Conservation (phyloP, 495 filamentous ascomycete species). For the Aspergillus sclerotiicarbonarius region DNA sequence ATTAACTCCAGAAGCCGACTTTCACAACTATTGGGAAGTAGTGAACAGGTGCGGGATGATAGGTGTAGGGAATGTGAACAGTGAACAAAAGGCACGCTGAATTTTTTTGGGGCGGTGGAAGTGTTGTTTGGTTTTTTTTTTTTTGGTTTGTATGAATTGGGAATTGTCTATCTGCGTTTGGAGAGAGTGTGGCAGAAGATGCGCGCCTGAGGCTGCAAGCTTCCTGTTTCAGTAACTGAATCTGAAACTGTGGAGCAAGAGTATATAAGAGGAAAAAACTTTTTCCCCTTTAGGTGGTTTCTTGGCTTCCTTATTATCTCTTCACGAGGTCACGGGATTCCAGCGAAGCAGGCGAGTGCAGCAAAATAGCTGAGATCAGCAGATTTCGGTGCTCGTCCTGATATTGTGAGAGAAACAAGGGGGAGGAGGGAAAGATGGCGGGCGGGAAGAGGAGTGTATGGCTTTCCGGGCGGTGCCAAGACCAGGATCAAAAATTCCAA, state of each 20-base stretch:
- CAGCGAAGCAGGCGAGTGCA: constrained; percentile 10
- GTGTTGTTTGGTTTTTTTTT: constrained; percentile 24
- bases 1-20: constrained; percentile 13
- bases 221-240: constrained; percentile 32
- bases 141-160: constrained; percentile 24
- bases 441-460: constrained; percentile 28
- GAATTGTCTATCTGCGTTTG: constrained; percentile 38
- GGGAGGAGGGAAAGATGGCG: constrained; percentile 26
- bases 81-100: constrained; percentile 21
- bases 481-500: constrained; percentile 42
- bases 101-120: constrained; percentile 14
- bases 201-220: constrained; percentile 25
- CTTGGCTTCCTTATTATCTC: constrained; percentile 18
- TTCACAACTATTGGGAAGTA: constrained; percentile 17
- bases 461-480: constrained; percentile 48
- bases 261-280: constrained; percentile 13
- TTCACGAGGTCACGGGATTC: constrained; percentile 18
- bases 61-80: constrained; percentile 24
- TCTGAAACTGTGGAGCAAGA: constrained; percentile 16
- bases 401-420: constrained; percentile 21
- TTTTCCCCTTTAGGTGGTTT: constrained; percentile 14
- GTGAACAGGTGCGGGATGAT: constrained; percentile 13
- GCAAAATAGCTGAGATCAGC: constrained; percentile 20
- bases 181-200: constrained; percentile 30
- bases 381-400: constrained; percentile 9